A percentile compares a stretch with the other conserved stretches of the same genome.
These are phyloP conservation scores for Luffa acutangula DNA, from an alignment of 306 rosid genomes.

Conservation along the genomic window DNA sequence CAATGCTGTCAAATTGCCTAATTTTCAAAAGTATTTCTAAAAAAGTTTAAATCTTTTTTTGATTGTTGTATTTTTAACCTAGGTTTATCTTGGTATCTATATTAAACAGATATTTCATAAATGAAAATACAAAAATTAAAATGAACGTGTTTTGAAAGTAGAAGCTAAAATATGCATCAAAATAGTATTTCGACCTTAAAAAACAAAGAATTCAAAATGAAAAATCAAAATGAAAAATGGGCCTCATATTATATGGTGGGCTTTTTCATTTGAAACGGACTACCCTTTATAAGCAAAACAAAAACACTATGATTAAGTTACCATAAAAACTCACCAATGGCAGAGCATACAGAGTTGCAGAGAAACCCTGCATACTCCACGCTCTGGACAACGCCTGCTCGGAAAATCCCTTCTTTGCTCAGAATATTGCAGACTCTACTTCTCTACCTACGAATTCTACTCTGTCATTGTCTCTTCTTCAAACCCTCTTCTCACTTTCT, in stretches of 20 bases:
- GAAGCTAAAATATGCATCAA: no score
- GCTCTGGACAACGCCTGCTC: not conserved
- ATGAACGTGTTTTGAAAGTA: no score
- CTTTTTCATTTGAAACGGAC: not conserved
- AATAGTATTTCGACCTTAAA: no score
- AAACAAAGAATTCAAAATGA: no score
- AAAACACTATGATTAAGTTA: not conserved
- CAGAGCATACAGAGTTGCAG: not conserved
- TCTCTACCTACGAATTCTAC: not conserved
- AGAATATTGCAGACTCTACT: not conserved
- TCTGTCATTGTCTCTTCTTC: not conserved
- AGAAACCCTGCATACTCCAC: constrained; percentile 4
- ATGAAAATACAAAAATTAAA: no score
- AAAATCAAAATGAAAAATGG: not conserved
- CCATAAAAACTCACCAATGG: constrained; percentile 9
- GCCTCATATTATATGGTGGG: not conserved
- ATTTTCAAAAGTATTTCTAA: not conserved
- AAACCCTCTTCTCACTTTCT: not conserved
- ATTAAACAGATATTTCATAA: no score
- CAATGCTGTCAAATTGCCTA: not conserved
- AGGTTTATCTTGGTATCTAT: no score
- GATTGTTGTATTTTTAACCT: no score
- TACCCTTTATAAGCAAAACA: not conserved
- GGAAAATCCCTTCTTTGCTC: not conserved
- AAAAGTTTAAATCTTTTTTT: not conserved